Conservation (phyloP, 768 basidiomycete genomes). For the Serendipita sp. region DNA sequence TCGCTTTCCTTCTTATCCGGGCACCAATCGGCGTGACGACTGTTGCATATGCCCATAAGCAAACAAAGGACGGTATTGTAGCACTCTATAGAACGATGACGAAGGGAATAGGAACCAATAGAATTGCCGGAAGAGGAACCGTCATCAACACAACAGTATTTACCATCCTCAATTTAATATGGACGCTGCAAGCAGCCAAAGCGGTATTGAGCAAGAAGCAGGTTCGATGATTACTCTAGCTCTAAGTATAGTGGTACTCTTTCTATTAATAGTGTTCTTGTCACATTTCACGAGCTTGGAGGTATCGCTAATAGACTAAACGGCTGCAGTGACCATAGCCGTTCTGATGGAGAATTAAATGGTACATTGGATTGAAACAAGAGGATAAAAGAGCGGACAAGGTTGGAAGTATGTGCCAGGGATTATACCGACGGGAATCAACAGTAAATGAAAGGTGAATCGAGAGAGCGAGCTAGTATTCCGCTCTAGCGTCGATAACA, state of each 20-base stretch:
- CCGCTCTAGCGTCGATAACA: conserved; percentile 49
- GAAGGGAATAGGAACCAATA: neutral
- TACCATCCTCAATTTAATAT: neutral
- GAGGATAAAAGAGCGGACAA: too few species aligned
- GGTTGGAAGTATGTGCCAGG: too few species aligned
- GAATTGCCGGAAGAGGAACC: neutral
- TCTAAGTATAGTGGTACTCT: too few species aligned
- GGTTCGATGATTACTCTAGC: too few species aligned
- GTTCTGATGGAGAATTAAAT: too few species aligned
- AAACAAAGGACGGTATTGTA: neutral
- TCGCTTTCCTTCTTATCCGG: neutral
- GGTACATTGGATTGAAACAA: too few species aligned
- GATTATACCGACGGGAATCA: too few species aligned
- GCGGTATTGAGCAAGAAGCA: too few species aligned
- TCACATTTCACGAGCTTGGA: too few species aligned
- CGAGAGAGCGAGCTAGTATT: conserved; percentile 1
- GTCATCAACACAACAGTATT: neutral
- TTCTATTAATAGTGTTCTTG: too few species aligned
- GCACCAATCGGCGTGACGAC: neutral
- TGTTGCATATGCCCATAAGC: neutral
- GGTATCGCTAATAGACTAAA: too few species aligned
- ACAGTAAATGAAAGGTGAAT: neutral
- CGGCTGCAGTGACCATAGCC: too few species aligned
- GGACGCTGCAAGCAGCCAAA: neutral
- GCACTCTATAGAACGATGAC: neutral